Evolutionary conservation across 345 rosid species (phyloP), one percentile per base, ranked within the genome.

Genomic region (Eutrema yunnanense): DNA sequence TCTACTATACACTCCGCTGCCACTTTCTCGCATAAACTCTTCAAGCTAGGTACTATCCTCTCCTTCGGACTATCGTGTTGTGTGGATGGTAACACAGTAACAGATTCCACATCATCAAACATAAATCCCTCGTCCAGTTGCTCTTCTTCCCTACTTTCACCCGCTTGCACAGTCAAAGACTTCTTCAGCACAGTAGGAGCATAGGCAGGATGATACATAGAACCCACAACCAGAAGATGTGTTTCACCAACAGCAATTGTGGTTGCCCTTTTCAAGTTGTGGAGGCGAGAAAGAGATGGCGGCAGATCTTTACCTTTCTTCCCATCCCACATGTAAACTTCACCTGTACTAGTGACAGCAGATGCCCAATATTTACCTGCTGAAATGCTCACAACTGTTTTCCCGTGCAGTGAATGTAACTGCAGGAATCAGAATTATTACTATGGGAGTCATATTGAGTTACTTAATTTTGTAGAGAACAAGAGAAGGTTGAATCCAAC

Each of bases 311-410:
- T 83, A 10, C 69, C 75, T 47, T 83, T 75, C 82, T 95, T 92
- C 56, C 93, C 96, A 77, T 95, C 97, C 92, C 96, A 90, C 88
- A 79, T 88, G 84, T 86, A 90, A 70, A 92, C 86, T 80, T 95
- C 97, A 49, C 99, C 99, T n/a, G 89, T 80, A 71, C 79, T 81
- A 16, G 97, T 88, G 78, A 85, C 96, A 56, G 82, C 96, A 73
- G 96, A 88, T 47, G 85, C 78, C 99, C 97, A 95, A 63, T 86
- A 92, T 75, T 95, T 95, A n/a, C 97, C 97, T 2, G 93, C 92
- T 75, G 99, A 87, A 75, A 95, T 82, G 82, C 89, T 83, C 74
- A 86, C 90, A 62, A 86, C 72, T 37, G 82, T 82, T 74, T 79
- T 86, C 30, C 89, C 92, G 52, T 84, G 80, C 32, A 87, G 68